Evolutionary conservation across 176 grass and related monocot species (phyloP), one percentile per base, ranked within the genome.

Genomic region (Phragmites australis): DNA sequence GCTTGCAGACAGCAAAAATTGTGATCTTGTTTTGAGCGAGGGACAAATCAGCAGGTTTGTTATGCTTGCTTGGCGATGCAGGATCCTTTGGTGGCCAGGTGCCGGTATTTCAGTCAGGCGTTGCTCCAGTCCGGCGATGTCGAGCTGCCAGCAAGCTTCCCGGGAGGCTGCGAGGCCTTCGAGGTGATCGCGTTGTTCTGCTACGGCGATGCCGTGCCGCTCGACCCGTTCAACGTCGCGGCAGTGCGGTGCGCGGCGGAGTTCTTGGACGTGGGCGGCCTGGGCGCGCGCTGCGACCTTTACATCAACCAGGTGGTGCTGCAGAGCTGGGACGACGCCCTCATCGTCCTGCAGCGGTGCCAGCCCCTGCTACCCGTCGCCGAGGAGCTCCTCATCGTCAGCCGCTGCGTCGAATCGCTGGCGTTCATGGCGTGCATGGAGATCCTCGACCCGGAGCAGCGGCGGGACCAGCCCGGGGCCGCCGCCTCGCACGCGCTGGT

Each of bases 401-500:
- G 90, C 85, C 80, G 92, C 19, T 99, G 96, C 85, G 81, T 99
- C 70, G 92, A 99, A 72, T 93, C 96, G 23, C 85, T 99, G 46
- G 92, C 92, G 32, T 99, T 99, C 84, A 99, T 95, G 96, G 92
- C 95, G 46, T 97, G 95, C 89, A 97, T 97, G 95, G 95, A 97
- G 87, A 97, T 97, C 54, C 87, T 97, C 9, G 95, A 97, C 60
- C 95, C 95, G 1, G 94, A 97, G 80, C 86, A 90, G 76, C 71
- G 65, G 71, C 86, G 77, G 6, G 68, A 88, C 67, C 85, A n/a
- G 67, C 84, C 64, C 5, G 61, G 70, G 47, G 56, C 49, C 63
- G 55, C 47, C 21, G 42, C 18, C 60, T 32, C 80, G 31, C 72
- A 84, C 16, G 72, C 79, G 7, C 56, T 90, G 59, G 83, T 42